Evolutionary conservation across 495 filamentous ascomycete genomes (phyloP).

Genomic region (Parachaetomium inaequale): DNA sequence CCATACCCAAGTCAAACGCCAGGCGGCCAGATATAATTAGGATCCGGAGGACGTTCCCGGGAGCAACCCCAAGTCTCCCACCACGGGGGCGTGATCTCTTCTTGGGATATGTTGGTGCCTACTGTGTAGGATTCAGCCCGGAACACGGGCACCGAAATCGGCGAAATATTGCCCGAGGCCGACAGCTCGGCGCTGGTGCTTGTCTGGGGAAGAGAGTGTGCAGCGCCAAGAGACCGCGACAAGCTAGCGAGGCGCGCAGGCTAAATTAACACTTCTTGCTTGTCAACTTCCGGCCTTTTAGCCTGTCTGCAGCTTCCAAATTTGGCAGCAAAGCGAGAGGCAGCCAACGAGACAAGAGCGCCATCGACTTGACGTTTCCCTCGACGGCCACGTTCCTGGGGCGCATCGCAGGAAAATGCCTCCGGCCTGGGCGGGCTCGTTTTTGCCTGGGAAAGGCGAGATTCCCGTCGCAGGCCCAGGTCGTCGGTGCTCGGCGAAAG

Average conservation of each 20-base stretch:
- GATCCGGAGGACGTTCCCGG: not conserved
- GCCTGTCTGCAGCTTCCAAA: slow-evolving; percentile 23
- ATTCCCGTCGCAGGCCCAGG: not conserved
- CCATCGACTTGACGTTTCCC: not conserved
- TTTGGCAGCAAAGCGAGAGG: slow-evolving; percentile 16
- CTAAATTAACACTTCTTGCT: slow-evolving; percentile 10
- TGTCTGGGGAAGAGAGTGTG: slow-evolving; percentile 1
- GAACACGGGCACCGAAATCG: slow-evolving; percentile 10
- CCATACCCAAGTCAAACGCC: not conserved
- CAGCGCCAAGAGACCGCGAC: slow-evolving; percentile 9
- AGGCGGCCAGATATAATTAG: not conserved
- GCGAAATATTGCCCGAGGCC: not conserved
- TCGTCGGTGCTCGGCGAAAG: not conserved
- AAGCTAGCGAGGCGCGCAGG: slow-evolving; percentile 3
- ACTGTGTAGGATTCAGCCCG: not conserved
- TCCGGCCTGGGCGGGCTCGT: not conserved
- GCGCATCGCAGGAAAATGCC: not conserved
- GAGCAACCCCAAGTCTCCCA: not conserved
- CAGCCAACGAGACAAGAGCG: slow-evolving; percentile 1
- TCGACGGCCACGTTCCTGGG: not conserved
- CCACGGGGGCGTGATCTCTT: not conserved
- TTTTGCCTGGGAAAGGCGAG: not conserved
- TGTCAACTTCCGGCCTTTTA: slow-evolving; percentile 19
- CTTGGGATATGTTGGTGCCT: not conserved
- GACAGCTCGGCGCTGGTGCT: not conserved